Conservation (phyloP, 352 stramenopile genomes). For the Phytophthora uliginosa region DNA sequence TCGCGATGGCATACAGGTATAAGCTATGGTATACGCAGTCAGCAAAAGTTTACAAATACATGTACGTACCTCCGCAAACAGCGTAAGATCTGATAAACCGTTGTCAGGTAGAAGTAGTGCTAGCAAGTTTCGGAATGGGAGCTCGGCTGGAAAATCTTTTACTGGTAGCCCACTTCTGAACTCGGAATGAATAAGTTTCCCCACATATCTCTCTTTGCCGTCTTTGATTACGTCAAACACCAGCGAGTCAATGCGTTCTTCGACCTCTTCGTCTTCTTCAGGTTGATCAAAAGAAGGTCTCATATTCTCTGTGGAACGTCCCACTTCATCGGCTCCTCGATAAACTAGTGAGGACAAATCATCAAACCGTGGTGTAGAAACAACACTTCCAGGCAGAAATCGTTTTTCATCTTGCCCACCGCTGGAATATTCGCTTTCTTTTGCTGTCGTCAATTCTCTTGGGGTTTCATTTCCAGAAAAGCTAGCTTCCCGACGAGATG, state of each 20-base stretch:
- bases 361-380: conserved; percentile 23
- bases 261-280: conserved; percentile 48
- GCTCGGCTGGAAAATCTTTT: conserved; percentile 56
- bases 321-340: conserved; percentile 21
- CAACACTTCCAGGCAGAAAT: conserved; percentile 19
- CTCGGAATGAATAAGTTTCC: conserved; percentile 60
- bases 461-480: conserved; percentile 29
- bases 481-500: conserved; percentile 18
- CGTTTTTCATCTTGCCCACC: conserved; percentile 24
- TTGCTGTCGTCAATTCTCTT: conserved; percentile 23
- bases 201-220: conserved; percentile 58
- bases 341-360: conserved; percentile 52
- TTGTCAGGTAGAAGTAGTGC: conserved; percentile 75
- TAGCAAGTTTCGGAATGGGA: conserved; percentile 71
- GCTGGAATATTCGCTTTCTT: conserved; percentile 21
- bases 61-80: conserved; percentile 68
- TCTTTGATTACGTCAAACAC: conserved; percentile 67
- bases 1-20: conserved; percentile 1
- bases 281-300: conserved; percentile 22
- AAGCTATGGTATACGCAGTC: neutral
- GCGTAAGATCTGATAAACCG: conserved; percentile 48
- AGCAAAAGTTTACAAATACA: neutral
- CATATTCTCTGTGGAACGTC: conserved; percentile 8
- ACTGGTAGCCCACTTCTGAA: conserved; percentile 58
- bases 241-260: conserved; percentile 50